phyloP scores from a whole-genome alignment of 2,329 filamentous ascomycete genomes.

The Hirsutella rhossiliensis region DNA sequence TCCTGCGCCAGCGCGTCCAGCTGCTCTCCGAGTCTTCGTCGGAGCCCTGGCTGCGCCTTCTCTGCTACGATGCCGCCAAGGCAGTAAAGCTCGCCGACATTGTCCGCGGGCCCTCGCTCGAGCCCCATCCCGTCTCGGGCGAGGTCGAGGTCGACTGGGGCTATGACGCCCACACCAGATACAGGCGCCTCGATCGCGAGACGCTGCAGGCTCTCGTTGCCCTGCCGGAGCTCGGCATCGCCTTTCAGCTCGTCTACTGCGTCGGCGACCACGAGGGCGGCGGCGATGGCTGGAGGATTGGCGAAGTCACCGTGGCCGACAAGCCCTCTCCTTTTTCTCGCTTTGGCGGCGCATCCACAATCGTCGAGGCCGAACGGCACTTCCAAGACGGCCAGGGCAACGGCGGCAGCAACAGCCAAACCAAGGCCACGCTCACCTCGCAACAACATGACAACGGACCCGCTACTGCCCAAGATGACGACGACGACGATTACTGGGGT shows the following conservation, averaged over 20 bases:
- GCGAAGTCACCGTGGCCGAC: constrained; percentile 53
- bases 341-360: constrained; percentile 37
- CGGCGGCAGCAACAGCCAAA: neutral
- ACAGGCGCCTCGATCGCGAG: constrained; percentile 60
- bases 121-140: constrained; percentile 71
- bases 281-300: constrained; percentile 57
- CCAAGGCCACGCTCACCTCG: neutral
- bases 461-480: constrained; percentile 45
- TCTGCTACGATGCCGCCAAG: constrained; percentile 54
- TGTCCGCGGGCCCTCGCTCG: constrained; percentile 50
- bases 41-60: constrained; percentile 62
- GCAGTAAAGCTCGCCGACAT: constrained; percentile 47
- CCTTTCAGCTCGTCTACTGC: constrained; percentile 59
- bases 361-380: constrained; percentile 49
- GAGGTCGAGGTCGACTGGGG: constrained; percentile 66
- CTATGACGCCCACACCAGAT: constrained; percentile 49
- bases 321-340: constrained; percentile 41
- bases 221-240: constrained; percentile 47
- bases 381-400: constrained; percentile 23
- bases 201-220: constrained; percentile 58
- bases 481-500: constrained; percentile 72
- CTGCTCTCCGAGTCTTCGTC: constrained; percentile 46
- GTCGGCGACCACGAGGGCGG: constrained; percentile 49
- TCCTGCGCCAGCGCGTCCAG: constrained; percentile 53
- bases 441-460: constrained; percentile 4